A percentile compares a stretch with the other conserved stretches of the same genome.
Conservation (phyloP, 768 basidiomycete genomes). For the Boletus sp. region DNA sequence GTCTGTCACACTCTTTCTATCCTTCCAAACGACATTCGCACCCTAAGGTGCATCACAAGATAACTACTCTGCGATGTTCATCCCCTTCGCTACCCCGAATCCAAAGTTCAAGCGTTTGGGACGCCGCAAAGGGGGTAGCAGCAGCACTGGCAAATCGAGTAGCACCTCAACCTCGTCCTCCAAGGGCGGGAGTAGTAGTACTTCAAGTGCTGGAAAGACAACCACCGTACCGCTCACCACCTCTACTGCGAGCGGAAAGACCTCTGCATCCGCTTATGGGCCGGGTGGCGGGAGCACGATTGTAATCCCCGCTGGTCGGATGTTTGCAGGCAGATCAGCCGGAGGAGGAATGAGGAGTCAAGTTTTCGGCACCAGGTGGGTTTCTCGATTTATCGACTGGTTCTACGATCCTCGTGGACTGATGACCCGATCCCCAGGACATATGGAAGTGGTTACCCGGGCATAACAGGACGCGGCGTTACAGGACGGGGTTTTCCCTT, state of each 20-base stretch:
- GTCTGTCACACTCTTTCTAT: background rate
- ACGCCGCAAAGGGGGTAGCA: constrained; percentile 32
- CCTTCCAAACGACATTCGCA: background rate
- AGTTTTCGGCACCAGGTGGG: constrained; percentile 44
- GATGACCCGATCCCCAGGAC: constrained; percentile 29
- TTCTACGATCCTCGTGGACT: background rate
- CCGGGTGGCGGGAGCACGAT: constrained; percentile 28
- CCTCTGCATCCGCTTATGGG: constrained; percentile 32
- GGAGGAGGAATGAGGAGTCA: constrained; percentile 53
- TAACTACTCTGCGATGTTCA: constrained; percentile 10
- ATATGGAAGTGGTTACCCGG: constrained; percentile 67
- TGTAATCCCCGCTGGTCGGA: constrained; percentile 42
- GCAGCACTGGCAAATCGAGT: constrained; percentile 11
- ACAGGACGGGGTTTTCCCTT: constrained; percentile 55
- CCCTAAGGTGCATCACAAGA: background rate
- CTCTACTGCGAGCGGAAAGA: constrained; percentile 22
- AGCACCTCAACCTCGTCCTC: constrained; percentile 7
- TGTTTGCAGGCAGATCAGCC: constrained; percentile 43
- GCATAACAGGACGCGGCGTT: constrained; percentile 43
- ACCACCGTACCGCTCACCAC: constrained; percentile 18
- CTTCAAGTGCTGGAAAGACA: constrained; percentile 7
- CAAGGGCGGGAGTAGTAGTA: background rate
- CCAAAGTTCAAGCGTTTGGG: constrained; percentile 2
- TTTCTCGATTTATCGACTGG: background rate
- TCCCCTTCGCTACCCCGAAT: constrained; percentile 17